A percentile compares a stretch with the other conserved stretches of the same genome.
Conservation (phyloP, 805 yeast genomes). For the Ogataea wickerhamii region DNA sequence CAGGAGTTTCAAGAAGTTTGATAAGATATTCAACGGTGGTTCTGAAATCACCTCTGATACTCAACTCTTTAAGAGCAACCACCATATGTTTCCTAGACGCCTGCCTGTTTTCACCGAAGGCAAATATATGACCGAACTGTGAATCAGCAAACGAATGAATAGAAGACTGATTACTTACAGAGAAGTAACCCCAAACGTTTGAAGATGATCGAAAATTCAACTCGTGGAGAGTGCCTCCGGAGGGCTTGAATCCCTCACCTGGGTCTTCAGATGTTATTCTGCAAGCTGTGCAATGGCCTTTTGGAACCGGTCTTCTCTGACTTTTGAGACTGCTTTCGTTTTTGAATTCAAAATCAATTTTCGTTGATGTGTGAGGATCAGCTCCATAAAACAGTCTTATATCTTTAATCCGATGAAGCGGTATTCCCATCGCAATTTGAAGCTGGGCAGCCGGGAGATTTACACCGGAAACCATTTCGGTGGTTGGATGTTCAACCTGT, state of each 20-base stretch:
- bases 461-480: constrained; percentile 99
- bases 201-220: constrained; percentile 95
- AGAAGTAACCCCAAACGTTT: constrained; percentile 99
- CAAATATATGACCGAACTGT: constrained; percentile 98
- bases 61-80: constrained; percentile 92
- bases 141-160: constrained; percentile 98
- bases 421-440: constrained; percentile 99
- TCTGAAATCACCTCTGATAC: constrained; percentile 97
- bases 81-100: constrained; percentile 99
- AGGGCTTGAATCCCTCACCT: constrained; percentile 98
- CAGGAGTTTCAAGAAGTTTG: constrained; percentile 92
- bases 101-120: constrained; percentile 97
- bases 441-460: constrained; percentile 98
- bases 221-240: constrained; percentile 95
- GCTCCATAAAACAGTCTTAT: constrained; percentile 92
- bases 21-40: constrained; percentile 97
- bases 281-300: constrained; percentile 98
- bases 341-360: constrained; percentile 86
- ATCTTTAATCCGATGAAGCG: constrained; percentile 90
- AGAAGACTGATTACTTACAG: constrained; percentile 93
- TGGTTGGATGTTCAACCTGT: constrained; percentile 99
- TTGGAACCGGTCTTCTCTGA: constrained; percentile 92
- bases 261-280: constrained; percentile 99
- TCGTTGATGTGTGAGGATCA: constrained; percentile 89
- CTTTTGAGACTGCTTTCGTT: constrained; percentile 64